These are phyloP conservation scores for Castanea sativa DNA, from an alignment of 306 rosid genomes.

Conservation along the genomic window DNA sequence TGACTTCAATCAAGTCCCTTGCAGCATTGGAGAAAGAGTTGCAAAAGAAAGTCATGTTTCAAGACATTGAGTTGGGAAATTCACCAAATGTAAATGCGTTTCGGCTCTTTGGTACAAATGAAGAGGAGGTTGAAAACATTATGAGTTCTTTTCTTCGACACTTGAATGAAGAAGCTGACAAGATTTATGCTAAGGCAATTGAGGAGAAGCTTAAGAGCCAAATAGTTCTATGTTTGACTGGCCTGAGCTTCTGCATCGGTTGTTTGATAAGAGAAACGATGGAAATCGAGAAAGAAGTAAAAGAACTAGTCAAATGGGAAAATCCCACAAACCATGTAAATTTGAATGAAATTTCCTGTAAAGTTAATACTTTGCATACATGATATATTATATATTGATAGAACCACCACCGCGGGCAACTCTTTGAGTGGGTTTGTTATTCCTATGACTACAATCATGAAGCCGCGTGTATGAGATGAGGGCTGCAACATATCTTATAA, in stretches of 20 bases:
- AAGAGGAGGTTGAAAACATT: conserved; percentile 36
- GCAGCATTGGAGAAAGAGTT: conserved; percentile 28
- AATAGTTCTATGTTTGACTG: conserved; percentile 46
- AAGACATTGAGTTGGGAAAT: conserved; percentile 47
- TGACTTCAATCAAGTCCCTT: conserved; percentile 29
- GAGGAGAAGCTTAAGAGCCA: conserved; percentile 48
- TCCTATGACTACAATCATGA: too few species aligned
- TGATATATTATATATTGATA: neutral
- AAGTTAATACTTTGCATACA: conserved; percentile 16
- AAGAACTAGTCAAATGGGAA: conserved; percentile 57
- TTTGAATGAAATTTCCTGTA: conserved; percentile 34
- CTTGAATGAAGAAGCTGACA: conserved; percentile 43
- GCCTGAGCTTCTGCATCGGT: conserved; percentile 62
- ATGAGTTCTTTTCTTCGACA: conserved; percentile 44
- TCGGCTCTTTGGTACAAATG: conserved; percentile 27
- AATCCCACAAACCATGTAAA: conserved; percentile 42
- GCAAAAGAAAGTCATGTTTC: conserved; percentile 22
- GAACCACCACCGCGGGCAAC: too few species aligned
- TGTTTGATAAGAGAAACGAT: conserved; percentile 52
- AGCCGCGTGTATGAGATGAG: too few species aligned
- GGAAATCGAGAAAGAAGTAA: conserved; percentile 50
- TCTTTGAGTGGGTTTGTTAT: too few species aligned
- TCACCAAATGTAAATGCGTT: conserved; percentile 22
- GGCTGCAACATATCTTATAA: too few species aligned
- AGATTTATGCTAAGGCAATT: conserved; percentile 21